Evolutionary conservation across 129 eudicot genomes (phyloP).

Genomic region (Escallonia herrerae): DNA sequence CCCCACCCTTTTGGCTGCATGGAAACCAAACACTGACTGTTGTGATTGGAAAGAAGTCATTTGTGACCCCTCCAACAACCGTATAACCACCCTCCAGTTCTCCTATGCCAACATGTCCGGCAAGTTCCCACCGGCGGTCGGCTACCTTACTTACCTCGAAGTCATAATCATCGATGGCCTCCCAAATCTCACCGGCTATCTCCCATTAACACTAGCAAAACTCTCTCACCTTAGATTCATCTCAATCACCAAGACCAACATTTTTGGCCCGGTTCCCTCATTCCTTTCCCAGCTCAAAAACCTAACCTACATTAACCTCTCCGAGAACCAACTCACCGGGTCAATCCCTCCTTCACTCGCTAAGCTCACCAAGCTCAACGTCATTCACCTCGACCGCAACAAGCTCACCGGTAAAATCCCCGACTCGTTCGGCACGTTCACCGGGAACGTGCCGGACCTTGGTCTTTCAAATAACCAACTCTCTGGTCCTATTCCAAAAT

Average conservation of each 20-base stretch:
- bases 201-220: no score
- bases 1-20: background rate
- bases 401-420: slow-evolving; percentile 44
- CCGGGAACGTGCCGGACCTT: slow-evolving; percentile 18
- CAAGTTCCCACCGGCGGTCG: slow-evolving; percentile 14
- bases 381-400: slow-evolving; percentile 36
- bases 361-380: slow-evolving; percentile 25
- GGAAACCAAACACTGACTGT: slow-evolving; percentile 7
- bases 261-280: slow-evolving; percentile 17
- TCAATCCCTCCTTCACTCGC: slow-evolving; percentile 45
- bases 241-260: slow-evolving; percentile 18
- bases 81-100: slow-evolving; percentile 18
- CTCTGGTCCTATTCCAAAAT: slow-evolving; percentile 36
- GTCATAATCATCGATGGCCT: no score
- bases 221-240: slow-evolving; percentile 18
- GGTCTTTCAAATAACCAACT: slow-evolving; percentile 40
- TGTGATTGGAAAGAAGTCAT: slow-evolving; percentile 28
- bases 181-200: no score
- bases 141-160: no score
- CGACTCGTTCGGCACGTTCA: slow-evolving; percentile 34
- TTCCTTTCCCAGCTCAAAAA: slow-evolving; percentile 14
- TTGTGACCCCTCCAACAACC: slow-evolving; percentile 34
- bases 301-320: slow-evolving; percentile 31
- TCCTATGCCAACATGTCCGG: slow-evolving; percentile 29
- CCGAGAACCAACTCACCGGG: slow-evolving; percentile 35